Conservation (phyloP, 352 stramenopile species). For the Globisporangium heterothallicum region DNA sequence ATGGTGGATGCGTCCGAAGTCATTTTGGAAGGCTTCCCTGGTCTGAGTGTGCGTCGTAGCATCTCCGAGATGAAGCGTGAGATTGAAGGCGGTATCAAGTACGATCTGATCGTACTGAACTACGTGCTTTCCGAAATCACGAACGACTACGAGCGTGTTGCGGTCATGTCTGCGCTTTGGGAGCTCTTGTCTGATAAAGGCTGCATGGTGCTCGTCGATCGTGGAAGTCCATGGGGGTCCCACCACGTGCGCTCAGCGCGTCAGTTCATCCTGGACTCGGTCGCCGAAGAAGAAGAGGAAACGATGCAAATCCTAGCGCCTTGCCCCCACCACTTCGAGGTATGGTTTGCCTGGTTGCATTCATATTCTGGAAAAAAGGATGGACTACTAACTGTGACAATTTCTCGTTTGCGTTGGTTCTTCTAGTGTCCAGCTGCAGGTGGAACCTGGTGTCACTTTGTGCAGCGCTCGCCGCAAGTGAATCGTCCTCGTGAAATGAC, state of each 20-base stretch:
- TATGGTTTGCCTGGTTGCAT: constrained; percentile 10
- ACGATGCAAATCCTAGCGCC: constrained; percentile 55
- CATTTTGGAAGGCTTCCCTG: constrained; percentile 66
- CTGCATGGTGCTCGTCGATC: constrained; percentile 69
- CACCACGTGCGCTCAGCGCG: constrained; percentile 78
- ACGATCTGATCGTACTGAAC: constrained; percentile 70
- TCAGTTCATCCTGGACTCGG: constrained; percentile 80
- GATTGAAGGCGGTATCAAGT: constrained; percentile 59
- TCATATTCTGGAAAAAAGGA: background rate
- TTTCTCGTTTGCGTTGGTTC: background rate
- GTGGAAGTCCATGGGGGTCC: constrained; percentile 77
- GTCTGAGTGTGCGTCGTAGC: constrained; percentile 63
- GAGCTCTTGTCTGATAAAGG: constrained; percentile 73
- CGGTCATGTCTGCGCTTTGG: constrained; percentile 72
- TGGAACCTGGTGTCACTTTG: constrained; percentile 84
- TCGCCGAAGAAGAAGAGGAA: constrained; percentile 30
- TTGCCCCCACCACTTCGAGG: constrained; percentile 70
- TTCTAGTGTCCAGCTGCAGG: constrained; percentile 55
- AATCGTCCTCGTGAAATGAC: constrained; percentile 67
- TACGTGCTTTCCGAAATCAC: constrained; percentile 81
- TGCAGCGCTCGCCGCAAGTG: constrained; percentile 72
- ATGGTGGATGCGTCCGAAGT: constrained; percentile 78
- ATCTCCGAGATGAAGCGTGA: constrained; percentile 76
- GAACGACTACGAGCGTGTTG: constrained; percentile 78
- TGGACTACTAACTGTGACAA: constrained; percentile 5